Evolutionary conservation across 345 rosid species (phyloP).

Genomic region (Erysimum cheiranthoides): DNA sequence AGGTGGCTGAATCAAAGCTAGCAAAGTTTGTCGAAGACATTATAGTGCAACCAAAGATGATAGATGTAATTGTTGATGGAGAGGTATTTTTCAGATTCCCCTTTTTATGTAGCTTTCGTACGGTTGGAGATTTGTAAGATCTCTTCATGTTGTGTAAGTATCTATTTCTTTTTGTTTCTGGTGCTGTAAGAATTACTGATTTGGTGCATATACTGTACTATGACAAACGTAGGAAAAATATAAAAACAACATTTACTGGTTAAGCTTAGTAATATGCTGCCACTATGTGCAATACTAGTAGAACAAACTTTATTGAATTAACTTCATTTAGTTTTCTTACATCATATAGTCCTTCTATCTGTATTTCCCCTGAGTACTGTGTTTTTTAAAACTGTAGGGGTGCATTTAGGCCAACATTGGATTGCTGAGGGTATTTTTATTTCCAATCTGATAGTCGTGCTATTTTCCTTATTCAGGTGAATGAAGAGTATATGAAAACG

Average conservation of each 20-base stretch:
- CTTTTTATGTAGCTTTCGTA: slow-evolving; percentile 10
- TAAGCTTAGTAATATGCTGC: slow-evolving; percentile 14
- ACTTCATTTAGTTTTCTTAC: slow-evolving; percentile 11
- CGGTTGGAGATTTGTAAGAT: background rate
- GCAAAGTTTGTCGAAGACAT: slow-evolving; percentile 98
- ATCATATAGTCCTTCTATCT: slow-evolving; percentile 4
- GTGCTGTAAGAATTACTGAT: background rate
- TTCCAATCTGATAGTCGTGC: slow-evolving; percentile 22
- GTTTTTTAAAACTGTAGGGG: slow-evolving; percentile 13
- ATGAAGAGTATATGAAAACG: slow-evolving; percentile 87
- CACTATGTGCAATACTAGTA: slow-evolving; percentile 2
- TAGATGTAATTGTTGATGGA: slow-evolving; percentile 94
- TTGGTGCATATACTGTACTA: slow-evolving; percentile 12
- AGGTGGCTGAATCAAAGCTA: slow-evolving; percentile 97
- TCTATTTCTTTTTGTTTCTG: slow-evolving; percentile 9
- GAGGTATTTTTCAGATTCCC: slow-evolving; percentile 65
- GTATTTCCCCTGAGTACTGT: slow-evolving; percentile 2
- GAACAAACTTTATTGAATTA: background rate
- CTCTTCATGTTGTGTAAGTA: slow-evolving; percentile 32
- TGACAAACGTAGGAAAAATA: background rate
- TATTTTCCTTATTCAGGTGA: slow-evolving; percentile 66
- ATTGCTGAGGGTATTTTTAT: background rate
- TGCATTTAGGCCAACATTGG: slow-evolving; percentile 25
- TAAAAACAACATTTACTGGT: slow-evolving; percentile 12
- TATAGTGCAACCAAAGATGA: slow-evolving; percentile 95